Evolutionary conservation across 2,329 filamentous ascomycete species (phyloP), one percentile per base, ranked within the genome.

Genomic region (Epichloe aotearoae): DNA sequence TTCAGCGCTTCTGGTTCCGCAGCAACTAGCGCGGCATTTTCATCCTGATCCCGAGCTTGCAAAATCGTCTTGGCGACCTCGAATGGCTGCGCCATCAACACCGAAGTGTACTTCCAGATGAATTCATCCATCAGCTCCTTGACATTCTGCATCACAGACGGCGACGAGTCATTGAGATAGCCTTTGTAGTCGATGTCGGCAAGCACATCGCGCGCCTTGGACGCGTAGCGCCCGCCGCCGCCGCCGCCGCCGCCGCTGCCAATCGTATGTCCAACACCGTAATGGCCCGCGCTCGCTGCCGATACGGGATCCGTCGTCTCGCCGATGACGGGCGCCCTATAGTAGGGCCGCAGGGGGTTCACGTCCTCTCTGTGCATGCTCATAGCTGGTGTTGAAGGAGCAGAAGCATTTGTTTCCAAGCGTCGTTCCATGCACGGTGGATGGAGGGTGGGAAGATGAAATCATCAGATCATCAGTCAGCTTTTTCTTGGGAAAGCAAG

Each of bases 21-120:
- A n/a, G 56, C 43, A 11, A 57, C 52, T 38, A 63, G 48, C 10
- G 58, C 54, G 40, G 71, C 72, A 37, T 69, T 59, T 49, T 73
- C 73, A 57, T 77, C 76, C 59, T 82, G 78, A 55, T 67, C 69
- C 56, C 76, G 80, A 48, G 89, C 81, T 69, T 98, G 93, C 59
- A 98, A 71, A 51, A 97, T 80, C 14, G 84, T 93, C 76, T 96
- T 97, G 62, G 91, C 89, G 52, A 96, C 90, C 73, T 97, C 93
- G 66, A 98, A 97, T 14, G 93, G 93, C 69, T 98, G 93, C 50
- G 88, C 86, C 64, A 95, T 83, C 61, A 97, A 68, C 23, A 95
- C 83, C 52, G 84, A 88, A 14, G 84, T 85, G 70, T 98, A 98
- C 64, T 93, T 91, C 83, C 90, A 94, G 66, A 95, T 65, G 56